Conservation (phyloP, 2,329 filamentous ascomycete species). For the Fusarium sp. region DNA sequence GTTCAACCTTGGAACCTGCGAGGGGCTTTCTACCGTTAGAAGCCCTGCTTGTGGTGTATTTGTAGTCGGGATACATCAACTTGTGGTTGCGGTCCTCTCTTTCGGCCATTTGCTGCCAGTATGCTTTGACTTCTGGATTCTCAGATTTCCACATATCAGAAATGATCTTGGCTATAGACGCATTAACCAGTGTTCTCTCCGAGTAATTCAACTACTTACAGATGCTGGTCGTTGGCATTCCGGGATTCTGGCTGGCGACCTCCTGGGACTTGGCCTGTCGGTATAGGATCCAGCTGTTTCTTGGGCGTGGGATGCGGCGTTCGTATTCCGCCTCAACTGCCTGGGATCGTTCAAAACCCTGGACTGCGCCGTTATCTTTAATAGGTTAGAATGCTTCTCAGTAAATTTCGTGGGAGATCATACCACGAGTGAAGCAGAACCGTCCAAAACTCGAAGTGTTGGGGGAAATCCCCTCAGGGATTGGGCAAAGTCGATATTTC, state of each 20-base stretch:
- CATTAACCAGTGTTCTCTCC: neutral
- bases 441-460: constrained; percentile 31
- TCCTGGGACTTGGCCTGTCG: constrained; percentile 48
- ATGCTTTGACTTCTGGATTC: constrained; percentile 38
- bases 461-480: constrained; percentile 27
- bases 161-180: constrained; percentile 46
- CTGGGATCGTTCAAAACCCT: neutral
- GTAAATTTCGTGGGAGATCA: too few relatives aligned
- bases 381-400: neutral
- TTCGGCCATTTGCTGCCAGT: constrained; percentile 42
- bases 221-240: constrained; percentile 49
- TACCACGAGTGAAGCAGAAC: constrained; percentile 45
- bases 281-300: constrained; percentile 55
- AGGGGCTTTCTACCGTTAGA: too few relatives aligned
- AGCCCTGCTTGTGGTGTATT: too few relatives aligned
- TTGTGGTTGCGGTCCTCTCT: constrained; percentile 19
- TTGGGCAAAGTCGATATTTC: constrained; percentile 49
- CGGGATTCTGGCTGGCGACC: constrained; percentile 43
- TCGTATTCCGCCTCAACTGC: neutral
- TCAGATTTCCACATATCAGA: constrained; percentile 51
- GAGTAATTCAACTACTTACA: constrained; percentile 45
- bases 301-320: constrained; percentile 48
- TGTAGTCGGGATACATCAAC: too few relatives aligned
- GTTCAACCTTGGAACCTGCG: too few relatives aligned
- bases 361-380: neutral